These are phyloP conservation scores for Pichia occidentalis DNA, from an alignment of 805 yeast species.

Conservation along the genomic window DNA sequence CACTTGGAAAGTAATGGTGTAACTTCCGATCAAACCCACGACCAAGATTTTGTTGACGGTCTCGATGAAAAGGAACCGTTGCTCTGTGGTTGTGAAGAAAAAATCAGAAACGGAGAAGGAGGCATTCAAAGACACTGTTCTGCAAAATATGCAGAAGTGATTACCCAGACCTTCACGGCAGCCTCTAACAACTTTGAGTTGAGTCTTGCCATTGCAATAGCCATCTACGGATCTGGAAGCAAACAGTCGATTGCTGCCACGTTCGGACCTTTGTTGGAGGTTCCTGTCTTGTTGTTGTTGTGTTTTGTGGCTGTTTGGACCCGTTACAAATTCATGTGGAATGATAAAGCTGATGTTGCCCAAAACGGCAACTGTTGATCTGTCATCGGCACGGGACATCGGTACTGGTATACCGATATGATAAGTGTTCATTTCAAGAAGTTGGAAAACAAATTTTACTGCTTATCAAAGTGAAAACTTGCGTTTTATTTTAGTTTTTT, in stretches of 20 bases:
- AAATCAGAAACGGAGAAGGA: slow-evolving; percentile 13
- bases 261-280: slow-evolving; percentile 54
- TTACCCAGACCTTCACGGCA: slow-evolving; percentile 51
- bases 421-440: too few relatives aligned
- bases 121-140: slow-evolving; percentile 29
- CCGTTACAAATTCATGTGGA: too few relatives aligned
- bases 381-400: too few relatives aligned
- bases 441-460: too few relatives aligned
- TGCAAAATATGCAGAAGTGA: slow-evolving; percentile 35
- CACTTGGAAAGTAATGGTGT: slow-evolving; percentile 12
- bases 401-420: too few relatives aligned
- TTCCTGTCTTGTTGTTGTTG: slow-evolving; percentile 41
- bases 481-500: too few relatives aligned
- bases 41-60: too few relatives aligned
- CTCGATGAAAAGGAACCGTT: slow-evolving; percentile 10
- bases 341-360: too few relatives aligned
- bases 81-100: slow-evolving; percentile 38
- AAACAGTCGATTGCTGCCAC: slow-evolving; percentile 53
- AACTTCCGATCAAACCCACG: too few relatives aligned
- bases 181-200: slow-evolving; percentile 54
- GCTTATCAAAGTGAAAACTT: too few relatives aligned
- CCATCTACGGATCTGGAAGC: slow-evolving; percentile 46
- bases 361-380: too few relatives aligned
- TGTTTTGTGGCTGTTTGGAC: slow-evolving; percentile 35
- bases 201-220: slow-evolving; percentile 47